These are phyloP conservation scores for Ustilago cynodontis DNA, from an alignment of 1,284 basidiomycete genomes.

Conservation along the genomic window DNA sequence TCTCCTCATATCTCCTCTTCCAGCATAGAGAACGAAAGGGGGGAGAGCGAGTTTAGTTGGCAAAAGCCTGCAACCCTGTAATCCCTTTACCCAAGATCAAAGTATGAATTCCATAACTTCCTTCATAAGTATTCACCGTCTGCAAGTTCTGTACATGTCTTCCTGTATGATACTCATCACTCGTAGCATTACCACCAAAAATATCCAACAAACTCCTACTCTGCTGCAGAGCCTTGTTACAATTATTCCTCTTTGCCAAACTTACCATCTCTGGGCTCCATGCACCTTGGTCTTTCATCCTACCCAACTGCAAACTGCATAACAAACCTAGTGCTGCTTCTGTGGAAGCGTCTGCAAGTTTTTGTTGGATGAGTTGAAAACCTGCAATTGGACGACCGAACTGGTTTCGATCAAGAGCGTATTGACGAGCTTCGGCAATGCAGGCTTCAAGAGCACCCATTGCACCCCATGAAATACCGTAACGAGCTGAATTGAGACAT, in stretches of 20 bases:
- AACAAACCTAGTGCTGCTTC: conserved; percentile 86
- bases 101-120: conserved; percentile 69
- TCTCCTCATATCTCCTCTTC: no score
- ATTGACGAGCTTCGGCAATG: conserved; percentile 81
- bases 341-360: conserved; percentile 90
- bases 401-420: conserved; percentile 86
- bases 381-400: conserved; percentile 89
- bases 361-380: conserved; percentile 94
- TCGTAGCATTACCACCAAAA: conserved; percentile 72
- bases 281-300: conserved; percentile 85
- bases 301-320: conserved; percentile 79
- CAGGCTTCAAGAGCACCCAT: conserved; percentile 84
- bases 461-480: conserved; percentile 66
- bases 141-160: conserved; percentile 63
- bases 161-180: conserved; percentile 58
- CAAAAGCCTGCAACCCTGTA: conserved; percentile 85
- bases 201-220: conserved; percentile 75
- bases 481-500: conserved; percentile 65
- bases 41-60: no score
- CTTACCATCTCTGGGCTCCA: conserved; percentile 87
- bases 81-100: conserved; percentile 90
- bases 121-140: conserved; percentile 66
- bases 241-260: conserved; percentile 94
- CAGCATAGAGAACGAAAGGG: no score
- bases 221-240: conserved; percentile 80